Conservation (phyloP, 2,329 filamentous ascomycete genomes). For the Camptophora hylomeconis region DNA sequence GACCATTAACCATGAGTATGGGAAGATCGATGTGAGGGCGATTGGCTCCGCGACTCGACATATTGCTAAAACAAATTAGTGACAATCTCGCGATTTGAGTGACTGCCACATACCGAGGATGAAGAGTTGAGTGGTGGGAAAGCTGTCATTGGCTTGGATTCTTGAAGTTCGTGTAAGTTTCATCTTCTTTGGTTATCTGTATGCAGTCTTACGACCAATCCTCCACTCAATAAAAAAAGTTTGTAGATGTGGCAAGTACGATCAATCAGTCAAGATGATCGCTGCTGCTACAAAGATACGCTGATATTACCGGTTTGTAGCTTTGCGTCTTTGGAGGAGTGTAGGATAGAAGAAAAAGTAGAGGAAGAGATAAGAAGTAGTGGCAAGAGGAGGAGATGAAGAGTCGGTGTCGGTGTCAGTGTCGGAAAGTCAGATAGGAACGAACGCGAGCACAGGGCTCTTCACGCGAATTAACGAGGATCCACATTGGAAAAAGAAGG, state of each 20-base stretch:
- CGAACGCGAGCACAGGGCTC: no score
- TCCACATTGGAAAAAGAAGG: no score
- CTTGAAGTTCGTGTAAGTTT: conserved; percentile 46
- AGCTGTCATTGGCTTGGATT: conserved; percentile 50
- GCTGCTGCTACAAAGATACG: no score
- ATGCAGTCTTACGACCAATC: conserved; percentile 37
- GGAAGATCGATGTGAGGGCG: conserved; percentile 83
- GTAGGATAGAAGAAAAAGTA: conserved; percentile 1
- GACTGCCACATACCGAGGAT: conserved; percentile 54
- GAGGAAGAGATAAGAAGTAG: conserved; percentile 1
- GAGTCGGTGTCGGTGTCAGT: conserved; percentile 5
- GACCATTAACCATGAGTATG: conserved; percentile 77
- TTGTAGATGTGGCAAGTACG: conserved; percentile 2
- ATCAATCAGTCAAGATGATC: conserved; percentile 2
- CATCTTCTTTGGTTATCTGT: conserved; percentile 38
- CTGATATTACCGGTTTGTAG: no score
- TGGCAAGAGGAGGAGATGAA: background rate
- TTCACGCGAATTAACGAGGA: no score
- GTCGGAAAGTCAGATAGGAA: no score
- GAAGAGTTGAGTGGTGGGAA: conserved; percentile 72
- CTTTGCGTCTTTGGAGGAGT: no score
- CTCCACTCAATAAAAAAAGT: conserved; percentile 4
- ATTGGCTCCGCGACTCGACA: conserved; percentile 88
- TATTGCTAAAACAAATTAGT: conserved; percentile 51
- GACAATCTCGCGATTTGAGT: background rate